A percentile compares a stretch with the other conserved stretches of the same genome.
Conservation (phyloP, 2,329 filamentous ascomycete genomes). For the Colletotrichum agaves region DNA sequence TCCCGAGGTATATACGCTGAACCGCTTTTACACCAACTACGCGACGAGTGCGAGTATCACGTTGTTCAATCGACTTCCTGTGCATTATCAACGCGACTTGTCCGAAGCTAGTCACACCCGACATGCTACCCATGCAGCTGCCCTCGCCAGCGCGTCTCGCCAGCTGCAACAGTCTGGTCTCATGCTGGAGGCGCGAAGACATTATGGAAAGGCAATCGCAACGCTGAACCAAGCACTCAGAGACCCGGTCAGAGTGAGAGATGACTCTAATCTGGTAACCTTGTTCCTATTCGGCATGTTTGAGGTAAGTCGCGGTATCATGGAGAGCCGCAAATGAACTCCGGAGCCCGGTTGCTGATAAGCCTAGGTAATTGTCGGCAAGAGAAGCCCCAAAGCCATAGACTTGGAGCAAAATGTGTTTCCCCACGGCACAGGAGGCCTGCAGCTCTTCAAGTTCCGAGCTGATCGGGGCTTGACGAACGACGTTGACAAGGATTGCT, state of each 20-base stretch:
- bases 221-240: conserved; percentile 8
- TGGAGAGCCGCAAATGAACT: too few species aligned
- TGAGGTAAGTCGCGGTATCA: neutral
- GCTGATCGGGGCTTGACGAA: conserved; percentile 22
- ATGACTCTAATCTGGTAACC: conserved; percentile 26
- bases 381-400: conserved; percentile 7
- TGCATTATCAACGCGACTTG: conserved; percentile 11
- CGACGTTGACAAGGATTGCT: conserved; percentile 18
- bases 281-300: conserved; percentile 32
- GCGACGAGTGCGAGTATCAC: conserved; percentile 11
- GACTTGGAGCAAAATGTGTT: conserved; percentile 27
- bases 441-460: conserved; percentile 28
- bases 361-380: conserved; percentile 8
- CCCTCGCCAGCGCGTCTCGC: conserved; percentile 23
- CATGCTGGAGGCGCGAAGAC: conserved; percentile 16
- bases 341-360: neutral
- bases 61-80: conserved; percentile 17
- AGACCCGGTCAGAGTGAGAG: neutral
- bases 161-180: conserved; percentile 20
- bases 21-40: conserved; percentile 20
- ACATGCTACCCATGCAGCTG: conserved; percentile 29
- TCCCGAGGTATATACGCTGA: conserved; percentile 8
- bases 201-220: conserved; percentile 25
- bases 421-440: conserved; percentile 5
- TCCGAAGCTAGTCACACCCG: conserved; percentile 17